Conservation (phyloP, 345 rosid species). For the Toxicodendron radicans region DNA sequence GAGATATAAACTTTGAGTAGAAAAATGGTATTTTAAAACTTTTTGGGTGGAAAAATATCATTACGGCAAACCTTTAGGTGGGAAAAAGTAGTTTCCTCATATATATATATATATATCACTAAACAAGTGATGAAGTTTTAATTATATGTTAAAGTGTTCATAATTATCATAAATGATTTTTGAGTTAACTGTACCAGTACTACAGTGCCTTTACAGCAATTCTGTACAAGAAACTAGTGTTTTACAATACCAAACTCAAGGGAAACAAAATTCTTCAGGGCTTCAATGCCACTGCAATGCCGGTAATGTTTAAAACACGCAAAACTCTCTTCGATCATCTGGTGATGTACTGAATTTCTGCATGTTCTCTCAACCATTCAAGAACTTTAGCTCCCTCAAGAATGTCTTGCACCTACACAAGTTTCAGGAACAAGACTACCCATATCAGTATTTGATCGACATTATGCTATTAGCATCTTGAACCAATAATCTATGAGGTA, state of each 20-base stretch:
- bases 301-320: background rate
- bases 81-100: too few relatives aligned
- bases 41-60: too few relatives aligned
- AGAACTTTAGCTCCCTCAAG: slow-evolving; percentile 96
- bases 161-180: too few relatives aligned
- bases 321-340: slow-evolving; percentile 32
- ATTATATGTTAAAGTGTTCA: too few relatives aligned
- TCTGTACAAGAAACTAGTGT: background rate
- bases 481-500: too few relatives aligned
- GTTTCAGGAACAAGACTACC: background rate
- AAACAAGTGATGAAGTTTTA: too few relatives aligned
- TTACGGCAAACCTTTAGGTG: too few relatives aligned
- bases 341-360: slow-evolving; percentile 65
- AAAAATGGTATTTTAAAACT: too few relatives aligned
- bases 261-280: slow-evolving; percentile 2
- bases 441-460: background rate
- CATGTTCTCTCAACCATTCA: slow-evolving; percentile 84
- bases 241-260: background rate
- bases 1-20: too few relatives aligned
- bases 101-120: too few relatives aligned
- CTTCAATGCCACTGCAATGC: background rate
- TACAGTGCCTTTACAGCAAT: background rate
- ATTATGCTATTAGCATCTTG: background rate
- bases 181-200: too few relatives aligned
- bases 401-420: slow-evolving; percentile 76